Evolutionary conservation across 2,329 filamentous ascomycete genomes (phyloP).

Genomic region (Pseudogymnoascus sp.): DNA sequence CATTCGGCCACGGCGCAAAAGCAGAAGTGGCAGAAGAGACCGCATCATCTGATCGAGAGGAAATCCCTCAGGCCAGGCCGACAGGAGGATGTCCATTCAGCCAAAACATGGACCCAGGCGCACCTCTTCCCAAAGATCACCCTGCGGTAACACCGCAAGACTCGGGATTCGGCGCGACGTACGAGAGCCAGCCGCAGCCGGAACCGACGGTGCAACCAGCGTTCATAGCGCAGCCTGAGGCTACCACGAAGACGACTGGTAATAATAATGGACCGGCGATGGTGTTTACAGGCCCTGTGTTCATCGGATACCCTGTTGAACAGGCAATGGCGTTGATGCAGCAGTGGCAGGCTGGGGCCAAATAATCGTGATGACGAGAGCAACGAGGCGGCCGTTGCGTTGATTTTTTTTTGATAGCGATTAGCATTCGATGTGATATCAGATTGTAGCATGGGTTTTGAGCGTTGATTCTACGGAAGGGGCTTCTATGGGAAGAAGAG

Average conservation of each 20-base stretch:
- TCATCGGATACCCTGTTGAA: conserved; percentile 82
- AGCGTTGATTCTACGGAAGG: background rate
- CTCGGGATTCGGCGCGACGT: background rate
- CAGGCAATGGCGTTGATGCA: conserved; percentile 72
- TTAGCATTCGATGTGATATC: conserved; percentile 4
- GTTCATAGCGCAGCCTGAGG: background rate
- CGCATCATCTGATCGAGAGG: background rate
- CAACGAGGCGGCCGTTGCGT: background rate
- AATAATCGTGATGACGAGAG: background rate
- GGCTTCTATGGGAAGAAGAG: background rate
- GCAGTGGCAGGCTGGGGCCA: conserved; percentile 21
- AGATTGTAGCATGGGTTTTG: background rate
- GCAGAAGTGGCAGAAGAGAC: conserved; percentile 11
- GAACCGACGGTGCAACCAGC: background rate
- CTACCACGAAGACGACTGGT: conserved; percentile 17
- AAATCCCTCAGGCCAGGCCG: conserved; percentile 12
- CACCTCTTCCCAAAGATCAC: background rate
- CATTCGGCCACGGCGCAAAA: conserved; percentile 36
- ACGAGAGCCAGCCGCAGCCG: background rate
- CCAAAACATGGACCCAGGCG: conserved; percentile 26
- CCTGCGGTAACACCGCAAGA: conserved; percentile 9
- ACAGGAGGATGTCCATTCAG: conserved; percentile 29
- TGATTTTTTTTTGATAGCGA: conserved; percentile 9
- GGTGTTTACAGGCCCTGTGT: conserved; percentile 87
- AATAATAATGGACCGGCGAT: conserved; percentile 48